Evolutionary conservation across 2,329 filamentous ascomycete genomes (phyloP).

Genomic region (Scorias spongiosa): DNA sequence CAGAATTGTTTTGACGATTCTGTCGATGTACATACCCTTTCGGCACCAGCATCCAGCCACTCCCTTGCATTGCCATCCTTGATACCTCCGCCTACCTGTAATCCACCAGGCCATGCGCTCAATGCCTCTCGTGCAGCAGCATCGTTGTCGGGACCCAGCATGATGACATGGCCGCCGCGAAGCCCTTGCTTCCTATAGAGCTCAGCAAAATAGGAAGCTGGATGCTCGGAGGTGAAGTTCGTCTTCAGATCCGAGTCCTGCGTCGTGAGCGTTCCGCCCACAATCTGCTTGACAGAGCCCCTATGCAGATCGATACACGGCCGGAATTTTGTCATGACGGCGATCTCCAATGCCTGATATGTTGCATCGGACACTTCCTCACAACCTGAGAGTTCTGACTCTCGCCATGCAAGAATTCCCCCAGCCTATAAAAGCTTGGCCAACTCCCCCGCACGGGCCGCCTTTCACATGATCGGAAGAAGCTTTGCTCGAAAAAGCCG

Average conservation of each 20-base stretch:
- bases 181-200: conserved; percentile 66
- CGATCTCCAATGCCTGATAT: neutral
- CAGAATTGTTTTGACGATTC: neutral
- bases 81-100: conserved; percentile 93
- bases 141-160: conserved; percentile 81
- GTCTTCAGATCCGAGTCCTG: conserved; percentile 48
- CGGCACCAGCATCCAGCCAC: conserved; percentile 80
- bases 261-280: conserved; percentile 74
- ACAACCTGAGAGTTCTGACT: no score
- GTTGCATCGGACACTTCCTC: no score
- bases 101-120: conserved; percentile 56
- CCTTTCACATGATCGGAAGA: neutral
- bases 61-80: conserved; percentile 65
- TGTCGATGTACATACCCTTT: conserved; percentile 50
- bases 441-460: neutral
- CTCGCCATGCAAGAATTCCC: no score
- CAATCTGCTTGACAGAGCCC: conserved; percentile 97
- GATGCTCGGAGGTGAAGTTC: conserved; percentile 78
- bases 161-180: conserved; percentile 81
- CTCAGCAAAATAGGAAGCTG: conserved; percentile 63
- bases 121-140: conserved; percentile 65
- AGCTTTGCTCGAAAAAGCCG: neutral
- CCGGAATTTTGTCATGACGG: conserved; percentile 76
- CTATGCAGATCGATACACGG: conserved; percentile 96
- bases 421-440: neutral